phyloP scores from a whole-genome alignment of 2,329 filamentous ascomycete genomes.

The Trichoderma polysporum region DNA sequence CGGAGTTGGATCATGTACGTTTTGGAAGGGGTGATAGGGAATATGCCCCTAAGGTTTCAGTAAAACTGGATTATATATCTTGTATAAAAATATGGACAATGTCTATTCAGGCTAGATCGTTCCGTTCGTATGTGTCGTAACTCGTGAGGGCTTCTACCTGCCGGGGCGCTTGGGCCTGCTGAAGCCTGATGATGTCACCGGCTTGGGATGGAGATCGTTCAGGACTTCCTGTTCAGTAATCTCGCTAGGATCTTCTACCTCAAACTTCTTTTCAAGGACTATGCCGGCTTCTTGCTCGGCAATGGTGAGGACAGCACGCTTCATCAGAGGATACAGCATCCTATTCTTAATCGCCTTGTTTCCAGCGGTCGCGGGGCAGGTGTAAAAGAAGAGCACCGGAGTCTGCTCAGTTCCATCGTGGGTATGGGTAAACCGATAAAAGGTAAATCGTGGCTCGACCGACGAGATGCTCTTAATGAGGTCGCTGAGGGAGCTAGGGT shows the following conservation, averaged over 20 bases:
- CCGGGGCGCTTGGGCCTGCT: constrained; percentile 78
- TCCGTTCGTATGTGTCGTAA: constrained; percentile 18
- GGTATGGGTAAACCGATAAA: constrained; percentile 67
- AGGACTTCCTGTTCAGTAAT: constrained; percentile 65
- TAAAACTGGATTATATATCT: constrained; percentile 1
- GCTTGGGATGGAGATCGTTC: constrained; percentile 67
- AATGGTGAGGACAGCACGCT: constrained; percentile 63
- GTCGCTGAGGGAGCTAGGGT: constrained; percentile 55
- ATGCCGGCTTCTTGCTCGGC: constrained; percentile 67
- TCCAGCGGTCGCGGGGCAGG: constrained; percentile 65
- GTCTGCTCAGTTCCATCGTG: constrained; percentile 52
- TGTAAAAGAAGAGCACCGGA: constrained; percentile 78
- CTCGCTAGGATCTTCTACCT: constrained; percentile 66
- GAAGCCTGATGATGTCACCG: constrained; percentile 66
- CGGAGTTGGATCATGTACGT: constrained; percentile 28
- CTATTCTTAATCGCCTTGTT: constrained; percentile 74
- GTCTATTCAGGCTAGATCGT: constrained; percentile 23
- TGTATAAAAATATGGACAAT: constrained; percentile 19
- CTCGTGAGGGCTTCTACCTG: constrained; percentile 40
- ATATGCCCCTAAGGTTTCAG: background rate
- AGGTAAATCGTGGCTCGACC: constrained; percentile 72
- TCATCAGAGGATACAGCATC: constrained; percentile 79
- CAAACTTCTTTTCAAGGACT: constrained; percentile 67
- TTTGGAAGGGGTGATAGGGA: constrained; percentile 16
- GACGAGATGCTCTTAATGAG: constrained; percentile 62